Evolutionary conservation across 2,329 filamentous ascomycete species (phyloP), one percentile per base, ranked within the genome.

Genomic region (Ascochyta clinopodiicola): DNA sequence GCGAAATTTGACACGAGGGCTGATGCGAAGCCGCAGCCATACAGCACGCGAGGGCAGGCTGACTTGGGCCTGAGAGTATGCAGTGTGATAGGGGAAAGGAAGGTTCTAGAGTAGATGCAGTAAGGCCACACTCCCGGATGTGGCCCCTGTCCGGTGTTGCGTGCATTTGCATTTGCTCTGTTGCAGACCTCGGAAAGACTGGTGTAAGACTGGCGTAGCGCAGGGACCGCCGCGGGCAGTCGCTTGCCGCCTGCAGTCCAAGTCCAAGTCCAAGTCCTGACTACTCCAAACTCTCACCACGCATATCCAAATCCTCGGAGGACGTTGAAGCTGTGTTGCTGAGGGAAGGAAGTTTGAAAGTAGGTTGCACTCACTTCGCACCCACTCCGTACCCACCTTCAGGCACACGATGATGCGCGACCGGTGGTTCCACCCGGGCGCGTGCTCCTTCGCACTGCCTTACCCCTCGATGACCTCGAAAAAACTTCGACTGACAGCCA

Each of bases 241-340:
- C 61, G 46, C 64, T 64, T 68, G 70, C 61, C 63, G 60, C 61
- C 62, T 52, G 62, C 49, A 48, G 56, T 60, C 62, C 64, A 60
- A 47, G 51, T 60, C 62, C 64, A 60, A 47, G 51, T 58, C 57
- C 17, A 17, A 17, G 17, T 58, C 57, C 61, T 59, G 59, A 57
- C 39, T 55, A 59, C 61, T 48, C 44, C 59, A 61, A 62, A 62
- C 62, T 62, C 58, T 60, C 59, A 60, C 54, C 62, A 60, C 60
- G 51, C 53, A 44, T 36, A 27, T 39, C 54, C 51, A 54, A 47
- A 53, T 56, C 51, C 57, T 61, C 60, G 71, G 71, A 73, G 71
- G 73, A 75, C 72, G 73, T 68, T 64, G 73, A 65, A 72, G 73
- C 67, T 68, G 73, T 65, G 73, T 72, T 56, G 75, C 71, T 71